A percentile compares a stretch with the other conserved stretches of the same genome.
Evolutionary conservation across 257 asterid species (phyloP).

Genomic region (Nemophila menziesii): DNA sequence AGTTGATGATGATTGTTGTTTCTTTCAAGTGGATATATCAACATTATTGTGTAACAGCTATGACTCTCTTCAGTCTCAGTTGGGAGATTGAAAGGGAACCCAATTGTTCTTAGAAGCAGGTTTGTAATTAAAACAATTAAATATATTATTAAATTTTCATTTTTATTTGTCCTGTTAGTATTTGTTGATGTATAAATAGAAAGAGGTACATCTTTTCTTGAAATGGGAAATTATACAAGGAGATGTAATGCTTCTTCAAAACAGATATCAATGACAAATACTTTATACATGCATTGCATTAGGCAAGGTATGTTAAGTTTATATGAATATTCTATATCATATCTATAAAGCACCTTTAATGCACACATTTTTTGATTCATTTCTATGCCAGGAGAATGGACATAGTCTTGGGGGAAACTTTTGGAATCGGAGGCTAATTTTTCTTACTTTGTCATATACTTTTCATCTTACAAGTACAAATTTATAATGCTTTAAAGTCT

Average conservation of each 20-base stretch:
- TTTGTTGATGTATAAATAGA: conserved; percentile 24
- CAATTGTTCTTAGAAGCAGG: conserved; percentile 81
- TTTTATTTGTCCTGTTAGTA: not conserved
- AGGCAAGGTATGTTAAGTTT: conserved; percentile 64
- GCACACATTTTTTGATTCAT: no score
- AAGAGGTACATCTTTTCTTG: conserved; percentile 69
- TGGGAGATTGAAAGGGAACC: conserved; percentile 93
- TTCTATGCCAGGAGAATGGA: conserved; percentile 93
- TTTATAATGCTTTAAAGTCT: not conserved
- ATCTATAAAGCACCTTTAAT: no score
- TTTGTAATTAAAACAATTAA: not conserved
- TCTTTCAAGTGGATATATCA: conserved; percentile 83
- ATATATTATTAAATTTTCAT: not conserved
- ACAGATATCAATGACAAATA: conserved; percentile 87
- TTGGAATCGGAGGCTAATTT: conserved; percentile 89
- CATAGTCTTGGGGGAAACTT: conserved; percentile 97
- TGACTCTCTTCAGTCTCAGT: conserved; percentile 95
- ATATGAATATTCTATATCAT: not conserved
- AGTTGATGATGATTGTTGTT: not conserved
- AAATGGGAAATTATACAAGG: conserved; percentile 98
- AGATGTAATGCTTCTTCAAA: conserved; percentile 86
- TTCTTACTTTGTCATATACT: conserved; percentile 61
- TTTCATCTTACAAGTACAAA: conserved; percentile 63
- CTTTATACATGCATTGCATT: conserved; percentile 92
- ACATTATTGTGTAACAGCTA: conserved; percentile 87